Percentiles rank a stretch among this genome's conserved stretches.
Conservation (phyloP, 202 grass and related monocot species). For the Musa balbisiana region DNA sequence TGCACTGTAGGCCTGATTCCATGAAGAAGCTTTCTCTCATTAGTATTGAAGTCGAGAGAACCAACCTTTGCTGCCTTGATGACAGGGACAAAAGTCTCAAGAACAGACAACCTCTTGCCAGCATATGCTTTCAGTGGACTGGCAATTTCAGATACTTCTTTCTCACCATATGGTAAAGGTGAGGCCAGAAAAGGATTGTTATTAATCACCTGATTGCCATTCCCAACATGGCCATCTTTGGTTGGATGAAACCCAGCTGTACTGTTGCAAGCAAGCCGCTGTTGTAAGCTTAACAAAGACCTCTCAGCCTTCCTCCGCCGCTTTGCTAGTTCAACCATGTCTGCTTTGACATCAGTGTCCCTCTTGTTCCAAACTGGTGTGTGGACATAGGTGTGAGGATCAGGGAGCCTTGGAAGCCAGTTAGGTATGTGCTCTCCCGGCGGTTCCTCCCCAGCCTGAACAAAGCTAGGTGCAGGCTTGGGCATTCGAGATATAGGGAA, state of each 20-base stretch:
- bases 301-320: constrained; percentile 62
- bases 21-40: constrained; percentile 43
- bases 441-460: constrained; percentile 22
- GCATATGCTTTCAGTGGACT: constrained; percentile 23
- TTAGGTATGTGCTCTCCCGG: constrained; percentile 46
- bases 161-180: constrained; percentile 44
- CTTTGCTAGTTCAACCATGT: constrained; percentile 33
- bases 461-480: constrained; percentile 17
- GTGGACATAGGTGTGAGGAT: constrained; percentile 43
- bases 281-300: constrained; percentile 61
- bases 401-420: constrained; percentile 67
- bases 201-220: constrained; percentile 45
- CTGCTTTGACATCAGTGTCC: constrained; percentile 2
- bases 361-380: constrained; percentile 45
- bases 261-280: constrained; percentile 39
- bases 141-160: constrained; percentile 40
- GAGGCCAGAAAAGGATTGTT: constrained; percentile 53
- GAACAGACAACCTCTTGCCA: constrained; percentile 41
- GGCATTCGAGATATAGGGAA: constrained; percentile 38
- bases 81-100: constrained; percentile 56
- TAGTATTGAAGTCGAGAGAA: constrained; percentile 21
- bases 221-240: constrained; percentile 10
- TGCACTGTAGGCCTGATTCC: constrained; percentile 44
- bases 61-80: constrained; percentile 41
- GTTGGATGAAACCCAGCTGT: constrained; percentile 26